These are phyloP conservation scores for Pachyrhizus erosus DNA, from an alignment of 306 rosid species.

Conservation along the genomic window DNA sequence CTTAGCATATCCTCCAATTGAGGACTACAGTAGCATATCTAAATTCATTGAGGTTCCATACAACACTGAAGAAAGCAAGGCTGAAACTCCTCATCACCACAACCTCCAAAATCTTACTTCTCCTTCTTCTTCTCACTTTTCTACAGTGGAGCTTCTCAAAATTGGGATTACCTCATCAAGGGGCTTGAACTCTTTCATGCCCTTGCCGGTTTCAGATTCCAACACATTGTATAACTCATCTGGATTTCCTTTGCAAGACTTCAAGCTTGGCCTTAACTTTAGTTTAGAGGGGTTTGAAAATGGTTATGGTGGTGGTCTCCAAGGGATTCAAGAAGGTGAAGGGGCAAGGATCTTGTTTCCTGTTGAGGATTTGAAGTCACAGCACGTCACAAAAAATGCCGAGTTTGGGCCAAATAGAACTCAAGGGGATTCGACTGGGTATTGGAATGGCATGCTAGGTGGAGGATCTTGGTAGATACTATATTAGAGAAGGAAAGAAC, in stretches of 20 bases:
- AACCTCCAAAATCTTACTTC: conserved; percentile 46
- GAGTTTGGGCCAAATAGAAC: conserved; percentile 56
- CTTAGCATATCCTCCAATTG: conserved; percentile 69
- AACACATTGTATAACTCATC: conserved; percentile 49
- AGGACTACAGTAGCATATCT: conserved; percentile 49
- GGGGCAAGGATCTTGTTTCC: conserved; percentile 89
- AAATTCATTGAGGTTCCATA: conserved; percentile 56
- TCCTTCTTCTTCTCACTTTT: conserved; percentile 39
- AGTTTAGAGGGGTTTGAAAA: conserved; percentile 72
- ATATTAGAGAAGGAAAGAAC: conserved; percentile 11
- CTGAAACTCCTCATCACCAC: background rate
- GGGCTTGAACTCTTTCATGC: conserved; percentile 68
- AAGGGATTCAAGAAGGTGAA: conserved; percentile 57
- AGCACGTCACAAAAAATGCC: conserved; percentile 53
- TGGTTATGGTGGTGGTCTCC: conserved; percentile 56
- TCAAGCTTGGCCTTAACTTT: conserved; percentile 67
- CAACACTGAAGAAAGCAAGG: conserved; percentile 32
- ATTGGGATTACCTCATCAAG: conserved; percentile 63
- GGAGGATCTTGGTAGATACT: conserved; percentile 85
- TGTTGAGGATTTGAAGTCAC: conserved; percentile 65
- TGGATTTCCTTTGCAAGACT: conserved; percentile 71
- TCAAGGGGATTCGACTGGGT: conserved; percentile 66
- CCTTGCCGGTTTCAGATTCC: conserved; percentile 20
- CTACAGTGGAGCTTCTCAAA: conserved; percentile 7
- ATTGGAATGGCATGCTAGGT: conserved; percentile 90